Conservation (phyloP, 768 basidiomycete genomes). For the Crassisporium funariophilum region DNA sequence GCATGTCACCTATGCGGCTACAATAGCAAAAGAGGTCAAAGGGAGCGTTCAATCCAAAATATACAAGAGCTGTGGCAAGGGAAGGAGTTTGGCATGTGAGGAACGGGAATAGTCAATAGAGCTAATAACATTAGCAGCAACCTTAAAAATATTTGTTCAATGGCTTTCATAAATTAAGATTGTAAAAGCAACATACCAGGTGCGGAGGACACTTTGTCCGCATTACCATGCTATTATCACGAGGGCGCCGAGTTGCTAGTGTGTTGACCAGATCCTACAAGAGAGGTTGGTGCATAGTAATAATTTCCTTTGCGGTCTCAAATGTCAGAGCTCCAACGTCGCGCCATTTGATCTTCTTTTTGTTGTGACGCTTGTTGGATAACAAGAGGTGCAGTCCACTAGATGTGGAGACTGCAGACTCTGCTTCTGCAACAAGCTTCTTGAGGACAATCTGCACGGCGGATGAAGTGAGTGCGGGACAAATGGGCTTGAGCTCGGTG, state of each 20-base stretch:
- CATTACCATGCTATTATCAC: too few relatives aligned
- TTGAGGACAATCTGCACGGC: slow-evolving; percentile 25
- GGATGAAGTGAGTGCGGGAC: slow-evolving; percentile 30
- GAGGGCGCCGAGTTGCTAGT: too few relatives aligned
- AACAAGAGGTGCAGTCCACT: slow-evolving; percentile 23
- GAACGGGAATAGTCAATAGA: slow-evolving; percentile 20
- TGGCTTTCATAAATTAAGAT: neutral
- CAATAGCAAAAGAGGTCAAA: slow-evolving; percentile 16
- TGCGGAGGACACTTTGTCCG: neutral
- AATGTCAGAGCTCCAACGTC: too few relatives aligned
- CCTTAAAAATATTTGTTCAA: slow-evolving; percentile 2
- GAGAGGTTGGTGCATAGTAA: too few relatives aligned
- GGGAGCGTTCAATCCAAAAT: slow-evolving; percentile 15
- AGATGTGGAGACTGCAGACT: slow-evolving; percentile 12
- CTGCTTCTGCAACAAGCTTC: slow-evolving; percentile 21
- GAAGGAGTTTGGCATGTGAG: slow-evolving; percentile 15
- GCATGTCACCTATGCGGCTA: slow-evolving; percentile 8
- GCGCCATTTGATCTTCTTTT: neutral
- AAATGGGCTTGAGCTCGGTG: slow-evolving; percentile 21
- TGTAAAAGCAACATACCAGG: slow-evolving; percentile 3
- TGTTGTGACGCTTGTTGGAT: too few relatives aligned
- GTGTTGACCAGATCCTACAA: too few relatives aligned
- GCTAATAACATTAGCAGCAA: slow-evolving; percentile 12
- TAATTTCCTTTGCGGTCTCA: too few relatives aligned
- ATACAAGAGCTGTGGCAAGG: slow-evolving; percentile 18